Conservation (phyloP, 441 rosid genomes). For the Biscutella laevigata region DNA sequence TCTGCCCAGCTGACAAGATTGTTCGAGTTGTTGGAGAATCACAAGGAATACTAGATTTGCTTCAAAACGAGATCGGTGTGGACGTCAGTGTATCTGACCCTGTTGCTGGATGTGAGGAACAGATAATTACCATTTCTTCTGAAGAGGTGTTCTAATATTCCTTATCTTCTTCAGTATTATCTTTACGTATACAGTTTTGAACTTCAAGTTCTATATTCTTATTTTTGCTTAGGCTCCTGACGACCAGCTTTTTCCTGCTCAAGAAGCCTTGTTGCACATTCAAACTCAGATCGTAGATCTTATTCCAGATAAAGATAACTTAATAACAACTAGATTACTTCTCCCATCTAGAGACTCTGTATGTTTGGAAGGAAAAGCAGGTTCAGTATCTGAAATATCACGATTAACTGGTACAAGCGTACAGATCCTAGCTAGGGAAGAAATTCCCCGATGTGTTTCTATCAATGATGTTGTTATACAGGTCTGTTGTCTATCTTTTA, state of each 20-base stretch:
- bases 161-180: background rate
- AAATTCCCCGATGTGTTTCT: constrained; percentile 48
- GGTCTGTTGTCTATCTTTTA: constrained; percentile 36
- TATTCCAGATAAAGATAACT: constrained; percentile 59
- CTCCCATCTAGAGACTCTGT: constrained; percentile 60
- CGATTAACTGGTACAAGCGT: constrained; percentile 66
- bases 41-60: constrained; percentile 67
- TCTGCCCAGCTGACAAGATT: constrained; percentile 78
- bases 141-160: constrained; percentile 56
- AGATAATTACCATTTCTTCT: constrained; percentile 69
- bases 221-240: constrained; percentile 64
- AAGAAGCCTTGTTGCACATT: constrained; percentile 93
- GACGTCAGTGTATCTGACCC: constrained; percentile 72
- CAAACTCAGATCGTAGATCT: constrained; percentile 79
- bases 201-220: constrained; percentile 9
- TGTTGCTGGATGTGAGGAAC: constrained; percentile 78
- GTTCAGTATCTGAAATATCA: constrained; percentile 62
- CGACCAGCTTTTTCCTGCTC: constrained; percentile 91
- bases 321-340: constrained; percentile 67
- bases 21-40: constrained; percentile 62
- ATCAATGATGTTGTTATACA: constrained; percentile 64
- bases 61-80: constrained; percentile 84
- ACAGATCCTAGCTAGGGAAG: constrained; percentile 62
- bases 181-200: background rate
- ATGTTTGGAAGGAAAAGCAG: constrained; percentile 82